Percentiles rank a stretch among this genome's conserved stretches.
phyloP scores from a whole-genome alignment of 768 basidiomycete species.

The Guyanaporus albipodus region DNA sequence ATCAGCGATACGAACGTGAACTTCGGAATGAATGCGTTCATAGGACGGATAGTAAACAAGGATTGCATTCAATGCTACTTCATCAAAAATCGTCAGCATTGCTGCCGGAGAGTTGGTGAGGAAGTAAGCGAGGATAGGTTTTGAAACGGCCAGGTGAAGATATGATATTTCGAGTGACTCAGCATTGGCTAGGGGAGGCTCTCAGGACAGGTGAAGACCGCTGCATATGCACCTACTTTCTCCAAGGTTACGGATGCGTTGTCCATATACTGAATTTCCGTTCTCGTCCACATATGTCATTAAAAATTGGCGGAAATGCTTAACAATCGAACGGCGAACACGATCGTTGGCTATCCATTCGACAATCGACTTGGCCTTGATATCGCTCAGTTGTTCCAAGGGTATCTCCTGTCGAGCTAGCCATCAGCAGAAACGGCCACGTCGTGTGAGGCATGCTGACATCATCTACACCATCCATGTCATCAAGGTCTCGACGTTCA shows the following conservation, averaged over 20 bases:
- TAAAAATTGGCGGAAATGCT: conserved; percentile 92
- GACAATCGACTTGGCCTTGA: conserved; percentile 94
- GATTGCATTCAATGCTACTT: conserved; percentile 91
- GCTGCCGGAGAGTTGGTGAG: conserved; percentile 90
- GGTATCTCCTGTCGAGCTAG: conserved; percentile 71
- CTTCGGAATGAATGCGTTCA: conserved; percentile 95
- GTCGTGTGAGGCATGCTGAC: conserved; percentile 40
- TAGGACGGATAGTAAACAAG: conserved; percentile 95
- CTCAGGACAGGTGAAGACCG: conserved; percentile 10
- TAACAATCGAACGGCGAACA: conserved; percentile 84
- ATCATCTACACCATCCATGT: conserved; percentile 85
- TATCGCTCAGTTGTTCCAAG: conserved; percentile 92
- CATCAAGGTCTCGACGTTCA: conserved; percentile 85
- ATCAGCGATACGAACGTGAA: conserved; percentile 95
- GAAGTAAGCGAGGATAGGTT: conserved; percentile 96
- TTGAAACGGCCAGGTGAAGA: conserved; percentile 87
- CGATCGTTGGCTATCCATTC: conserved; percentile 97
- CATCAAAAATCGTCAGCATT: conserved; percentile 93
- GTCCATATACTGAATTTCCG: conserved; percentile 89
- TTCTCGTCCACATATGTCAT: conserved; percentile 95
- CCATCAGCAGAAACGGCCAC: conserved; percentile 12
- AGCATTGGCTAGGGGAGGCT: conserved; percentile 66
- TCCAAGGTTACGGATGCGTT: conserved; percentile 88
- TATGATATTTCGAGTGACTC: conserved; percentile 98
- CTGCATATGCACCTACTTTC: conserved; percentile 61